These are phyloP conservation scores for Tubosaeta brunneosetosa DNA, from an alignment of 768 basidiomycete species.

Conservation along the genomic window DNA sequence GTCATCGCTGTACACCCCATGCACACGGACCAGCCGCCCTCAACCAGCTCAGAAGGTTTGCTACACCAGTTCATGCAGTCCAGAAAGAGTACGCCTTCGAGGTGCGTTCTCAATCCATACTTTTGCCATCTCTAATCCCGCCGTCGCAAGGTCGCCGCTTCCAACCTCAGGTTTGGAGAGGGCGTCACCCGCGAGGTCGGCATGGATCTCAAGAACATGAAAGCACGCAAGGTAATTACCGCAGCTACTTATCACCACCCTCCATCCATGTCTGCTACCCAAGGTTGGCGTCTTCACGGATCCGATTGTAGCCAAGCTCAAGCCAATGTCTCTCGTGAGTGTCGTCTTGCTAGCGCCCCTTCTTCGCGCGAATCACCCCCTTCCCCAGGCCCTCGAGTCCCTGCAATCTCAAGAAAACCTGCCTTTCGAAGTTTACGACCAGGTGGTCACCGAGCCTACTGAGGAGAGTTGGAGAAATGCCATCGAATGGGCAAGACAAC, in stretches of 20 bases:
- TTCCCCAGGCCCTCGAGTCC: constrained; percentile 62
- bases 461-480: constrained; percentile 86
- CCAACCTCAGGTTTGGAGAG: constrained; percentile 84
- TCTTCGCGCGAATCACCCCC: not conserved
- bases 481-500: constrained; percentile 79
- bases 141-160: constrained; percentile 64
- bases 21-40: constrained; percentile 42
- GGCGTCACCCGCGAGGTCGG: constrained; percentile 89
- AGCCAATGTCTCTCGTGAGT: constrained; percentile 76
- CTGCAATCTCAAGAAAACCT: constrained; percentile 76
- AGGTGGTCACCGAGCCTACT: constrained; percentile 85
- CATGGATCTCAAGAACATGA: constrained; percentile 93
- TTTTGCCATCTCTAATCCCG: not conserved
- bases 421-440: constrained; percentile 76
- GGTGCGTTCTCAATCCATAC: constrained; percentile 33
- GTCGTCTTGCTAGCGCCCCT: not conserved
- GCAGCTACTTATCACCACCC: not conserved
- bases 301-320: constrained; percentile 72
- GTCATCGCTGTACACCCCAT: constrained; percentile 59
- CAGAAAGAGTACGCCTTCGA: constrained; percentile 94
- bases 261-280: constrained; percentile 4
- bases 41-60: constrained; percentile 65
- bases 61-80: constrained; percentile 66
- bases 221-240: constrained; percentile 65
- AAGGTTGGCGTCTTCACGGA: constrained; percentile 96